Percentiles rank a stretch among this genome's conserved stretches.
Evolutionary conservation across 2,329 filamentous ascomycete species (phyloP).

Genomic region (Parasarocladium wereldwijsianum): DNA sequence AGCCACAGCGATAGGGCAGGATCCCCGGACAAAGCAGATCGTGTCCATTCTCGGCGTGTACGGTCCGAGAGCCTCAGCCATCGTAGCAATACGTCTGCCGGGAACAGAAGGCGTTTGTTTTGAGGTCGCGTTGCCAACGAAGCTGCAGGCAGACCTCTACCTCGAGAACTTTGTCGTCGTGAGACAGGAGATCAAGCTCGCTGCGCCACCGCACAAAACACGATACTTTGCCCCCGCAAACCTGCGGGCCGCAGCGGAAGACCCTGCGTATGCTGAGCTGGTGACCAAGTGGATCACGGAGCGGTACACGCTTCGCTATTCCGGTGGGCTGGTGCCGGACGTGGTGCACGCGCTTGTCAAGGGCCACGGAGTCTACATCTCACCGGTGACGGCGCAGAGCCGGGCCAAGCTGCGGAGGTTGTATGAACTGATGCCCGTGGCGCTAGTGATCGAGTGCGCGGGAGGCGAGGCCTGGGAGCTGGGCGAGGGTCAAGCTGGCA

Average conservation of each 20-base stretch:
- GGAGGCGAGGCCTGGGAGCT: slow-evolving; percentile 41
- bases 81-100: slow-evolving; percentile 37
- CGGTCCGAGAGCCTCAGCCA: slow-evolving; percentile 38
- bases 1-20: slow-evolving; percentile 23
- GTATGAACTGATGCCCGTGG: slow-evolving; percentile 46
- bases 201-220: slow-evolving; percentile 25
- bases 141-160: too few relatives aligned
- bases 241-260: slow-evolving; percentile 38
- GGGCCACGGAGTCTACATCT: slow-evolving; percentile 46
- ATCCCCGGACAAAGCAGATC: slow-evolving; percentile 25
- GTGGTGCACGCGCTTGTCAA: slow-evolving; percentile 44
- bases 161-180: slow-evolving; percentile 22
- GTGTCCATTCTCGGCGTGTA: slow-evolving; percentile 37
- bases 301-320: slow-evolving; percentile 45
- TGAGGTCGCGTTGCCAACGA: slow-evolving; percentile 25
- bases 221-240: slow-evolving; percentile 50
- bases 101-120: slow-evolving; percentile 26
- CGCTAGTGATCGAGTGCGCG: slow-evolving; percentile 43
- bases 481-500: slow-evolving; percentile 18
- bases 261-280: slow-evolving; percentile 31
- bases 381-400: slow-evolving; percentile 35
- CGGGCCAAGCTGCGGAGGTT: slow-evolving; percentile 42
- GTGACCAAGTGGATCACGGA: slow-evolving; percentile 33
- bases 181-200: slow-evolving; percentile 23
- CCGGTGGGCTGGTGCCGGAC: slow-evolving; percentile 46